Percentiles rank a stretch among this genome's conserved stretches.
Evolutionary conservation across 2,329 filamentous ascomycete genomes (phyloP).

Genomic region (Paecilomyces niveus): DNA sequence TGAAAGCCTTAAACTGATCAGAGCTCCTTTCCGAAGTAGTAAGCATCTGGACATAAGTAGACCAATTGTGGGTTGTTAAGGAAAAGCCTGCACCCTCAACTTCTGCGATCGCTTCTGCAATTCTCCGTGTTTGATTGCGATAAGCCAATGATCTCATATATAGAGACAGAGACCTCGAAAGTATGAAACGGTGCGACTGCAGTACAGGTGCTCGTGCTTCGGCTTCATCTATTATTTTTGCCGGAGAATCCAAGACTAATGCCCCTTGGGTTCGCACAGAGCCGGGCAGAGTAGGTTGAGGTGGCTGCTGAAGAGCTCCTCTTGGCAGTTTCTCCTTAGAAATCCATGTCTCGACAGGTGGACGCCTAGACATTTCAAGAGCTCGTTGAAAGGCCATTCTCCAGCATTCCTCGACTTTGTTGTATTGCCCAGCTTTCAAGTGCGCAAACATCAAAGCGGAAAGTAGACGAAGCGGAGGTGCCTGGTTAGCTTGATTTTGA

Average conservation of each 20-base stretch:
- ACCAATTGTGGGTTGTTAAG: conserved; percentile 74
- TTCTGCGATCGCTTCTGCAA: conserved; percentile 47
- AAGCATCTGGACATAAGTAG: conserved; percentile 64
- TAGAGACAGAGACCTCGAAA: conserved; percentile 42
- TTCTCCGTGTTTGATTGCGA: conserved; percentile 47
- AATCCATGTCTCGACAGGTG: conserved; percentile 19
- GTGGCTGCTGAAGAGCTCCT: conserved; percentile 2
- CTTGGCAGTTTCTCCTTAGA: conserved; percentile 5
- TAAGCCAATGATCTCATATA: conserved; percentile 47
- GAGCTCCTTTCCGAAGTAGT: conserved; percentile 52
- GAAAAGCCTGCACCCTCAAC: conserved; percentile 61
- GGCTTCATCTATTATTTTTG: not conserved
- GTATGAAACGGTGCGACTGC: conserved; percentile 40
- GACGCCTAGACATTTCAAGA: conserved; percentile 34
- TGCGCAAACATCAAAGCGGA: conserved; percentile 63
- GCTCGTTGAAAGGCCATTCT: conserved; percentile 50
- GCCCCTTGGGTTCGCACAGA: conserved; percentile 2
- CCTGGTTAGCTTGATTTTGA: conserved; percentile 13
- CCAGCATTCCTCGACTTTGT: conserved; percentile 62
- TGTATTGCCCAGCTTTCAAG: conserved; percentile 49
- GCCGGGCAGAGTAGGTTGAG: conserved; percentile 7
- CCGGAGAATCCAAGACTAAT: conserved; percentile 1
- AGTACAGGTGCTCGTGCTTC: conserved; percentile 16
- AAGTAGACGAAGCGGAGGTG: conserved; percentile 50
- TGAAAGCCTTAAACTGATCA: conserved; percentile 55